Base-by-base conservation (phyloP, 1,284 basidiomycete species). In the Malassezia furfur region DNA sequence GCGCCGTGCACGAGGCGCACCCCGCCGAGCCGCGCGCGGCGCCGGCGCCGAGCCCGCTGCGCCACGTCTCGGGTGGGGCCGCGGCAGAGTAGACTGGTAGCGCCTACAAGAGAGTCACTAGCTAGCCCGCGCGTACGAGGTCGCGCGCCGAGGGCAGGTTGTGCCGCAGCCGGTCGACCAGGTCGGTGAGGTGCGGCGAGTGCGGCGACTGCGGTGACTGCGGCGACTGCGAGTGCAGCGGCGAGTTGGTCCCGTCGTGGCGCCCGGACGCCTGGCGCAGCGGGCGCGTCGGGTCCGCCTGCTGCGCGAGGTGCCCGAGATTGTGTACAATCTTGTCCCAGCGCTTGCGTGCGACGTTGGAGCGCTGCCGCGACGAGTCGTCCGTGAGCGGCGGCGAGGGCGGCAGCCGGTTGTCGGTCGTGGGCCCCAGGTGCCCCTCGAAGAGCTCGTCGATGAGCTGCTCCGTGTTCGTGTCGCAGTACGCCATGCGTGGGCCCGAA, bases 361-460 rank as follows among this genome's bases (percentile, higher is more conserved):
- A 37, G 19, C 41, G 50, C 9, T 28, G 40, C 38, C 9, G 15
- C 14, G 7, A 10, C 4, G n/a, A 17, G 39, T 21, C 19, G 21
- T 11, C 22, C n/a, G n/a, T 34, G 22, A 30, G 5, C n/a, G 15
- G 21, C 10, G 41, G 35, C 31, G 32, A 21, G 22, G 19, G 31
- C 19, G 41, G 30, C 14, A 37, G 41, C 12, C 41, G 48, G 11
- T 46, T 12, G 43, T 56, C 54, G 21, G 25, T 30, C 15, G 19
- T 10, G 12, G 53, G 53, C 7, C 47, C 53, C 0, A 49, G 31
- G 11, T 41, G 22, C 21, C 53, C 53, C 14, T 40, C n/a, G 38
- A 55, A 43, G 10, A 55, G 46, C 28, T 56, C 49, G 48, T 56
- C 54, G 30, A 56, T 40, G n/a, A 56, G 35, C 41, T 32, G 19